Evolutionary conservation across 2,329 filamentous ascomycete species (phyloP), one percentile per base, ranked within the genome.

Genomic region (Aspergillus carbonarius): DNA sequence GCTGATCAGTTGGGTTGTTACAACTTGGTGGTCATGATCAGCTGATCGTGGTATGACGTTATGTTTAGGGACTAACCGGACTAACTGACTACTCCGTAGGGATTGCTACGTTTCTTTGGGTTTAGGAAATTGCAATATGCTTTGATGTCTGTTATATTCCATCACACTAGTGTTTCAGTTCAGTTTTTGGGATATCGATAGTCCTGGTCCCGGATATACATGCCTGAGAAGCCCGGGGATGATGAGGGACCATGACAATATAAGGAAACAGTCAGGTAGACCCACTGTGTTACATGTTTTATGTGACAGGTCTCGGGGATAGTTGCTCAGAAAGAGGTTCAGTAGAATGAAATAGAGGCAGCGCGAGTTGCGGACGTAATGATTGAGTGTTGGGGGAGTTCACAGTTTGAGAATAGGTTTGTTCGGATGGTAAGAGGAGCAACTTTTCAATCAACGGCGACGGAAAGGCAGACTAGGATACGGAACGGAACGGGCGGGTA

Each of bases 161-260:
- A 30, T 35, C 27, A 48, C 18, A 48, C 23, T 30, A 32, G 18
- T 37, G 30, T 39, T 56, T 50, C n/a, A 30, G 32, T 48, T 48
- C 44, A 30, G 18, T n/a, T 48, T 27, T 48, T 18, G 15, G 25
- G 30, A 6, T 48, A 48, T 48, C 44, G 15, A 30, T 47, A 27
- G 25, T 48, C 44, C 23, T 46, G 54, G 47, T 55, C 52, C 46
- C 48, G 52, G 60, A 55, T 60, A 58, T 62, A 61, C 60, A 64
- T 56, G 57, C 54, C 49, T 49, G 48, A 55, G 40, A 51, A 54
- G 54, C 48, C 48, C 62, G 57, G 54, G 44, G 40, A 54, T 59
- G 57, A 58, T 51, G 54, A 48, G 32, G 44, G 55, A 60, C 55
- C 46, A 63, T 55, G 53, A 62, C 51, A 48, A 52, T 57, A 54